Percentiles rank a stretch among this genome's conserved stretches.
These are phyloP conservation scores for Albophoma yamanashiensis DNA, from an alignment of 2,329 filamentous ascomycete genomes.

Conservation along the genomic window DNA sequence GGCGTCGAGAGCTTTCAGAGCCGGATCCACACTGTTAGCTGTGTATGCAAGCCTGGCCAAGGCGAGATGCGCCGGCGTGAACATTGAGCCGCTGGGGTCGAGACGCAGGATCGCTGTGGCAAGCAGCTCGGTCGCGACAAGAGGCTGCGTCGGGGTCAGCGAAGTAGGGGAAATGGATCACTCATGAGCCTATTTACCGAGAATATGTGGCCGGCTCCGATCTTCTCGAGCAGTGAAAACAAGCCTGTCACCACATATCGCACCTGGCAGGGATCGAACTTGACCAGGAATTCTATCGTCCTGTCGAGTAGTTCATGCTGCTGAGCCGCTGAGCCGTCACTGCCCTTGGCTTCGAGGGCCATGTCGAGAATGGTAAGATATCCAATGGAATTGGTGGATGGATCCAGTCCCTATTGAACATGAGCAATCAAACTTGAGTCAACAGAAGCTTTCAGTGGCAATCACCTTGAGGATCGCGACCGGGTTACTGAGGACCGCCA, in stretches of 20 bases:
- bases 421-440: background rate
- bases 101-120: constrained; percentile 49
- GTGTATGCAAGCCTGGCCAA: constrained; percentile 50
- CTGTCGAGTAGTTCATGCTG: constrained; percentile 24
- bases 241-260: constrained; percentile 37
- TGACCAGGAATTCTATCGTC: constrained; percentile 32
- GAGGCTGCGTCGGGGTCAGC: constrained; percentile 23
- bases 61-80: constrained; percentile 52
- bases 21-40: constrained; percentile 39
- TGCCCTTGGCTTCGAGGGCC: constrained; percentile 17
- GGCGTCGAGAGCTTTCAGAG: constrained; percentile 51
- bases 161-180: background rate
- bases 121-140: constrained; percentile 33
- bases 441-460: background rate
- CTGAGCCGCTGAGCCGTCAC: constrained; percentile 18
- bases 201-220: constrained; percentile 27
- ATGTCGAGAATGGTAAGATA: constrained; percentile 37
- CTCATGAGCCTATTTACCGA: constrained; percentile 20
- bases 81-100: constrained; percentile 54
- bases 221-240: constrained; percentile 29
- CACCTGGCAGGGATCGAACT: constrained; percentile 40
- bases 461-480: constrained; percentile 29
- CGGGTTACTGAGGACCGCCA: constrained; percentile 22
- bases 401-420: constrained; percentile 30
- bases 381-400: constrained; percentile 38